Evolutionary conservation across 2,329 filamentous ascomycete genomes (phyloP).

Genomic region (Fusarium sp.): DNA sequence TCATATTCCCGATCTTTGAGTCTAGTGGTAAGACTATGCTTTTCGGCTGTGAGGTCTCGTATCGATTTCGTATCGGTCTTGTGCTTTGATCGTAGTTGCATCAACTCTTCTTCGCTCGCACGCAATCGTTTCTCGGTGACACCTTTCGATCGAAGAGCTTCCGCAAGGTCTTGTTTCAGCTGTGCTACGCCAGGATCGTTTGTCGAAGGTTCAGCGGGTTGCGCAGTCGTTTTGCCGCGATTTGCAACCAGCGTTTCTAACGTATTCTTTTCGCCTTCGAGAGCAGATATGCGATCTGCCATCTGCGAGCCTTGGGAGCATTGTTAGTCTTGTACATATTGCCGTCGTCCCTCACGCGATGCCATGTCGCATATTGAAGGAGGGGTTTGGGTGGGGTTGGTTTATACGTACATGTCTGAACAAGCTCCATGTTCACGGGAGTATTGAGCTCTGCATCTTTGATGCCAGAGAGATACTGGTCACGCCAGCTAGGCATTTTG

Average conservation of each 20-base stretch:
- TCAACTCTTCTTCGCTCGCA: conserved; percentile 71
- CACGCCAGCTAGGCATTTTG: conserved; percentile 76
- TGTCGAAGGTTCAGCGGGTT: conserved; percentile 27
- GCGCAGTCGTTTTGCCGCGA: conserved; percentile 34
- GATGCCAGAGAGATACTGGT: conserved; percentile 82
- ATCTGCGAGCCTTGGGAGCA: conserved; percentile 68
- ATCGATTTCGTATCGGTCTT: conserved; percentile 71
- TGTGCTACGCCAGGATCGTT: conserved; percentile 57
- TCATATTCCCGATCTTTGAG: conserved; percentile 88
- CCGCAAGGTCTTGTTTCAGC: conserved; percentile 76
- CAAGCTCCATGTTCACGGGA: conserved; percentile 71
- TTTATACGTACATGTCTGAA: conserved; percentile 77
- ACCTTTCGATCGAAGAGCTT: conserved; percentile 79
- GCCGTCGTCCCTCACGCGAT: conserved; percentile 3
- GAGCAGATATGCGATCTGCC: conserved; percentile 72
- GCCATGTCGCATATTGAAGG: conserved; percentile 26
- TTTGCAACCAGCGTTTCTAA: conserved; percentile 48
- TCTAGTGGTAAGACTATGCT: conserved; percentile 69
- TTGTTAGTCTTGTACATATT: conserved; percentile 30
- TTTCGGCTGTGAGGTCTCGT: conserved; percentile 70
- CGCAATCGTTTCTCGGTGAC: conserved; percentile 74
- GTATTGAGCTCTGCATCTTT: conserved; percentile 76
- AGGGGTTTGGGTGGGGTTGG: conserved; percentile 24
- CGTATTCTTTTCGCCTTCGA: conserved; percentile 68
- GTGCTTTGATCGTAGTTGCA: conserved; percentile 68